Conservation (phyloP, 495 filamentous ascomycete species). For the Podospora didyma region DNA sequence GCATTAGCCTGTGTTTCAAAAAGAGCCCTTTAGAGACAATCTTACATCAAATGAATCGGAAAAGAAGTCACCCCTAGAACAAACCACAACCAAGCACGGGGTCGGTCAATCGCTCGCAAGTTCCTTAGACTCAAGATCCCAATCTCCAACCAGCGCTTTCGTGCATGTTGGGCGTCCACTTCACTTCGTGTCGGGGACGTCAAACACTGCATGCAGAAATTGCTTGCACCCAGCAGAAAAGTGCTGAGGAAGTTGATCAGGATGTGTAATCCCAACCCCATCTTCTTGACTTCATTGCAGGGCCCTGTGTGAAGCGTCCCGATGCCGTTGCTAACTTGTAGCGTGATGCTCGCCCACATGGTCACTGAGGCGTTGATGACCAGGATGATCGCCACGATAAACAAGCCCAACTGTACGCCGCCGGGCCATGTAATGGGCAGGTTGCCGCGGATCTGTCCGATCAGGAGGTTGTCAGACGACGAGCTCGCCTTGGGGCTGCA, state of each 20-base stretch:
- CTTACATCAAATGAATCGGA: not conserved
- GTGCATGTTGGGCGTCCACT: not conserved
- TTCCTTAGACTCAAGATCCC: not conserved
- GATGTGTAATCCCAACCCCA: not conserved
- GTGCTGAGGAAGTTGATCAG: not conserved
- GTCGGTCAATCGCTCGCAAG: not conserved
- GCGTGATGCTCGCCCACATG: not conserved
- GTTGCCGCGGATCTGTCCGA: too few species aligned
- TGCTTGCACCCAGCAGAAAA: not conserved
- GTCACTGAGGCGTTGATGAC: not conserved
- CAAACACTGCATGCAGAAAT: not conserved
- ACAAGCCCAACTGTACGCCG: not conserved
- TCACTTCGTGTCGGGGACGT: not conserved
- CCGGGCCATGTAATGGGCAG: not conserved
- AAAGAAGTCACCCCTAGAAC: not conserved
- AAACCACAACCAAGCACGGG: not conserved
- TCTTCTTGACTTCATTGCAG: not conserved
- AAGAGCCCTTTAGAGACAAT: not conserved
- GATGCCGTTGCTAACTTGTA: not conserved
- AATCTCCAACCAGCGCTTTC: not conserved
- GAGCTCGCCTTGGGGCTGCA: too few species aligned
- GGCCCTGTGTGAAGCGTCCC: not conserved
- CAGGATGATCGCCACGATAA: not conserved
- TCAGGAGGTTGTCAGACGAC: too few species aligned
- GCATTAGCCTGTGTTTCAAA: not conserved